Percentiles rank a stretch among this genome's conserved stretches.
Evolutionary conservation across 176 grass and related monocot genomes (phyloP).

Genomic region (Bromus sterilis): DNA sequence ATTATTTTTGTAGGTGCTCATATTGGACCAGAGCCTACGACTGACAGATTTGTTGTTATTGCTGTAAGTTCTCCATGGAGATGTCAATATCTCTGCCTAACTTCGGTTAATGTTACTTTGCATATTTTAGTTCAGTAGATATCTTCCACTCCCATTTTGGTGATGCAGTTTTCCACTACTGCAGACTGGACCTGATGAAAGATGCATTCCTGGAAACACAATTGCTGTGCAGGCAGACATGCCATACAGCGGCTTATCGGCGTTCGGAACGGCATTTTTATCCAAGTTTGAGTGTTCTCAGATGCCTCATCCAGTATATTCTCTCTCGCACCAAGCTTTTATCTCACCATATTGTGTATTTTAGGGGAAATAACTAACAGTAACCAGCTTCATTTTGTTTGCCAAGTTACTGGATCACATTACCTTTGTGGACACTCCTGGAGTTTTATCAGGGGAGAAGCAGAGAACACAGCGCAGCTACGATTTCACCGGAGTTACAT

Average conservation of each 20-base stretch:
- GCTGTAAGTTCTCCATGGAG: slow-evolving; percentile 37
- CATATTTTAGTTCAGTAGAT: background rate
- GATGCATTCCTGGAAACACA: slow-evolving; percentile 85
- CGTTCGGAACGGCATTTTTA: slow-evolving; percentile 70
- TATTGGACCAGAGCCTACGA: slow-evolving; percentile 92
- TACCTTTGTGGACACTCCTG: slow-evolving; percentile 81
- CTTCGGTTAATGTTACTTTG: background rate
- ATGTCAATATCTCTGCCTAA: background rate
- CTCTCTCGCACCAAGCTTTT: background rate
- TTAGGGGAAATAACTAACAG: background rate
- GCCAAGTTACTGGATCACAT: slow-evolving; percentile 70
- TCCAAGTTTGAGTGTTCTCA: slow-evolving; percentile 91
- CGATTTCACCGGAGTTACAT: slow-evolving; percentile 72
- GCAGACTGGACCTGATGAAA: slow-evolving; percentile 81
- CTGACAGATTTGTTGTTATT: slow-evolving; percentile 82
- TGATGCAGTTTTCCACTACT: background rate
- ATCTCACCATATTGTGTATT: too few species aligned
- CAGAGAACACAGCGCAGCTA: slow-evolving; percentile 67
- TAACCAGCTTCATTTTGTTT: background rate
- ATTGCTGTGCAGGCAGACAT: slow-evolving; percentile 81
- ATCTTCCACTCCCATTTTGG: background rate
- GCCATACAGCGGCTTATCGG: slow-evolving; percentile 72
- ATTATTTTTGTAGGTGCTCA: slow-evolving; percentile 54
- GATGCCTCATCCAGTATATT: slow-evolving; percentile 72
- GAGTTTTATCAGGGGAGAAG: slow-evolving; percentile 72